phyloP scores from a whole-genome alignment of 345 rosid genomes.

The Eucalyptus pauciflora region DNA sequence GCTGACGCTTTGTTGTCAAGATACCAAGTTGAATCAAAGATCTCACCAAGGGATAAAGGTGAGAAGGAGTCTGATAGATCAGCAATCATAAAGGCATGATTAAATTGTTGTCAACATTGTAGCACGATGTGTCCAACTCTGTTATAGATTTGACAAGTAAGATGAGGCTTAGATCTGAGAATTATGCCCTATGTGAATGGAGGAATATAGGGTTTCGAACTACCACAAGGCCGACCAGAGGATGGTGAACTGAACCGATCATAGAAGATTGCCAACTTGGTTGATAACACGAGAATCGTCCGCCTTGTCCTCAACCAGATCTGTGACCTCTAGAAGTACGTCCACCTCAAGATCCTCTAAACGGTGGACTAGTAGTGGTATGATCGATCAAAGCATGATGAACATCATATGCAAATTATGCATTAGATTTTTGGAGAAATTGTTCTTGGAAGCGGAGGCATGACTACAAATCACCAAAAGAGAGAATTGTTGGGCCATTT shows the following conservation, averaged over 20 bases:
- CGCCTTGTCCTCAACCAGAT: not conserved
- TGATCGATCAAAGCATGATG: not conserved
- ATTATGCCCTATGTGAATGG: not conserved
- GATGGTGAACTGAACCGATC: not conserved
- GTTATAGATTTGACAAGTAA: not conserved
- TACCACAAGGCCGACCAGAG: not conserved
- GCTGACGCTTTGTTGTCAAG: not conserved
- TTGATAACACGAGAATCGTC: not conserved
- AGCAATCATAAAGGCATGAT: not conserved
- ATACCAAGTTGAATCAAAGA: not conserved
- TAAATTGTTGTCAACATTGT: not conserved
- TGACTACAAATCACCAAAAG: not conserved
- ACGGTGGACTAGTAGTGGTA: not conserved
- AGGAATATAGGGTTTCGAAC: not conserved
- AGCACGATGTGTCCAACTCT: not conserved
- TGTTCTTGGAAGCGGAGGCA: not conserved
- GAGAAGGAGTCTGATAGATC: not conserved
- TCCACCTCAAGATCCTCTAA: not conserved
- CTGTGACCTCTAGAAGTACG: not conserved
- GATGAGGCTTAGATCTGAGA: not conserved
- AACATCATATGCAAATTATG: too few relatives aligned
- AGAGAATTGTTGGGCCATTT: not conserved
- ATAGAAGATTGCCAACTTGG: not conserved
- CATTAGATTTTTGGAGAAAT: not conserved
- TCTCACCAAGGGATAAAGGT: not conserved